These are phyloP conservation scores for Podila verticillata DNA, from an alignment of 192 early-diverging fungal species.

Conservation along the genomic window DNA sequence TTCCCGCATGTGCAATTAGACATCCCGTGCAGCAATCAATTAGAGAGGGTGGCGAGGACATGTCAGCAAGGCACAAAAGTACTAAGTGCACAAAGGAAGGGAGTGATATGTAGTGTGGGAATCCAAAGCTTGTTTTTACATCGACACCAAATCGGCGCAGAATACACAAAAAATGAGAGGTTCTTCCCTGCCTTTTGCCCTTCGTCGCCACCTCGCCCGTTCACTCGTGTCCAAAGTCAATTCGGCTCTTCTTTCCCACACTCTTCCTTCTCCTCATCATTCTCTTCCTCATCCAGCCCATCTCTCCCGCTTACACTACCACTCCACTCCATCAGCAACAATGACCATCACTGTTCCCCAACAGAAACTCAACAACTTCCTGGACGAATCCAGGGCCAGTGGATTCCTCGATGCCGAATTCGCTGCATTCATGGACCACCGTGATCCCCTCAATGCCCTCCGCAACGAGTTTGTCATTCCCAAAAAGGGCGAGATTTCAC, in stretches of 20 bases:
- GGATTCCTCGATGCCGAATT: conserved; percentile 52
- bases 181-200: no score
- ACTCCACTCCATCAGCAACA: neutral
- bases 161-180: no score
- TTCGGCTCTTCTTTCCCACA: neutral
- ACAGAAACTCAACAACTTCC: conserved; percentile 21
- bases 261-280: conserved; percentile 9
- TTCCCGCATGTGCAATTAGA: no score
- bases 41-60: no score
- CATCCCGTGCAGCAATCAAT: no score
- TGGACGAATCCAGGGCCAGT: conserved; percentile 24
- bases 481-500: conserved; percentile 55
- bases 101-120: no score
- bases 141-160: no score
- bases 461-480: conserved; percentile 81
- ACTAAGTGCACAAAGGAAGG: no score
- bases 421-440: conserved; percentile 67
- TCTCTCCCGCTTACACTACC: neutral
- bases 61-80: no score
- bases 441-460: conserved; percentile 65
- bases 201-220: no score
- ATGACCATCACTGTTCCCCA: conserved; percentile 22
- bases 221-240: no score
- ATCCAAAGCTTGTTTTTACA: no score
- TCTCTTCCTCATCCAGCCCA: neutral